phyloP scores from a whole-genome alignment of 371 early-diverging fungal genomes.

The Mucor mucedo region DNA sequence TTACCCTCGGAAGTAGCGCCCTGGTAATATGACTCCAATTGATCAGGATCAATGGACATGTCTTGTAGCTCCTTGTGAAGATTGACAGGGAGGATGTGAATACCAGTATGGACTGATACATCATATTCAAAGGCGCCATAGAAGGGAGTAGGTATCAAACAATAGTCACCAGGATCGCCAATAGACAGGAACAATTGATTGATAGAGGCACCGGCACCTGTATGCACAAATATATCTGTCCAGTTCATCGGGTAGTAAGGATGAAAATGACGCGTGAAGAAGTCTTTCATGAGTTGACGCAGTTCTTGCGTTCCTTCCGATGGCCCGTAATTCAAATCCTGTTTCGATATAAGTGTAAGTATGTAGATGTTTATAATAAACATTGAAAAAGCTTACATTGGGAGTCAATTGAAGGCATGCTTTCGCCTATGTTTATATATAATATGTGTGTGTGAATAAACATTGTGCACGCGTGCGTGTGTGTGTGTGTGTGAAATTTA shows the following conservation, averaged over 20 bases:
- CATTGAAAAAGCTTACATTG: neutral
- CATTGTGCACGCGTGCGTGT: too few species aligned
- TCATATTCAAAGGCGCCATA: constrained; percentile 79
- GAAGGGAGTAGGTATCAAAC: constrained; percentile 74
- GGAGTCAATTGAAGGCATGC: constrained; percentile 13
- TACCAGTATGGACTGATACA: constrained; percentile 55
- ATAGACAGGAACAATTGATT: constrained; percentile 63
- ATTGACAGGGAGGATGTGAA: constrained; percentile 53
- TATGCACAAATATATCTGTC: constrained; percentile 62
- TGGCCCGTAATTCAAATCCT: constrained; percentile 55
- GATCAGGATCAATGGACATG: constrained; percentile 37
- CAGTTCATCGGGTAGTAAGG: constrained; percentile 46
- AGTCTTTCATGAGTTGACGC: constrained; percentile 53
- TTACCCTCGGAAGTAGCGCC: constrained; percentile 40
- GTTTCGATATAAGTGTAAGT: neutral
- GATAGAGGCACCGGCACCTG: constrained; percentile 75
- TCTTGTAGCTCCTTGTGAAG: constrained; percentile 27
- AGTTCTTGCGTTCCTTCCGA: constrained; percentile 60
- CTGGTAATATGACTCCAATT: constrained; percentile 47
- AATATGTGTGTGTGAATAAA: neutral
- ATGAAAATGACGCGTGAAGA: constrained; percentile 66
- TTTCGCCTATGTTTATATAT: neutral
- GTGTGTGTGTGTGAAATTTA: too few species aligned
- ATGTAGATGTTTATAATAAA: neutral
- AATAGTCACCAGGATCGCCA: constrained; percentile 74